Base-by-base conservation (phyloP, 2,329 filamentous ascomycete genomes). In the Ceratocystis huliohia region DNA sequence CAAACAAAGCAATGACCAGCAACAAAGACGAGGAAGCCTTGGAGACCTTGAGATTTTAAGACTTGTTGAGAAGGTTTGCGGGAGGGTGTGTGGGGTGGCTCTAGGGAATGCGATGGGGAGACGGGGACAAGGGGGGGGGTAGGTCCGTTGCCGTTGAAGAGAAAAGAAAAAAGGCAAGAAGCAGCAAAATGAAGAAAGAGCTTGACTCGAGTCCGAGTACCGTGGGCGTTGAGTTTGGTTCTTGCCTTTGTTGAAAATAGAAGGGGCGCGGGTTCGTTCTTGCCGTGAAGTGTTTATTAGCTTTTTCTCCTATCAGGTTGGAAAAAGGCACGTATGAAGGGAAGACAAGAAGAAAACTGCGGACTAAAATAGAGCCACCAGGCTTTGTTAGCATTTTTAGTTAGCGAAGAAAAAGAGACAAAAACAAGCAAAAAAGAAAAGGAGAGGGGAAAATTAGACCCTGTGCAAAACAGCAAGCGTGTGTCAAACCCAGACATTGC, bases 1-100 rank as follows among this genome's bases (percentile, higher is more conserved):
- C 64, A 37, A 65, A 45, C 50, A 59, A 59, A 65, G 64, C 53
- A 65, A 65, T 61, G 64, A 65, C 64, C 48, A 65, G 50, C 53
- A 59, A 59, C 28, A 59, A 59, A 59, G 53, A 59, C 53, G 53
- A 59, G 10, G 53, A 20, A 33, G 53, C 13, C 13, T 37, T 37
- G 53, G 37, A 25, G 20, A n/a, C 53, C 10, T 30, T 30, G 53
- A 5, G 28, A n/a, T 17, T 59, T n/a, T 37, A 30, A 28, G 53
- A 57, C 37, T 57, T 46, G 48, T 65, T 56, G 63, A 65, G 63
- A 37, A 65, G 37, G 48, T 25, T 53, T 53, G 48, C 45, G 48
- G 28, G 1, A 22, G 63, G 63, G 63, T 22, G 22, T 20, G 22
- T 28, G 63, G 46, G 63, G 63, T 57, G 63, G 41, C n/a, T 63